Evolutionary conservation across 139 green algal genomes (phyloP), one percentile per base, ranked within the genome.

Genomic region (Diplosphaera chodatii): DNA sequence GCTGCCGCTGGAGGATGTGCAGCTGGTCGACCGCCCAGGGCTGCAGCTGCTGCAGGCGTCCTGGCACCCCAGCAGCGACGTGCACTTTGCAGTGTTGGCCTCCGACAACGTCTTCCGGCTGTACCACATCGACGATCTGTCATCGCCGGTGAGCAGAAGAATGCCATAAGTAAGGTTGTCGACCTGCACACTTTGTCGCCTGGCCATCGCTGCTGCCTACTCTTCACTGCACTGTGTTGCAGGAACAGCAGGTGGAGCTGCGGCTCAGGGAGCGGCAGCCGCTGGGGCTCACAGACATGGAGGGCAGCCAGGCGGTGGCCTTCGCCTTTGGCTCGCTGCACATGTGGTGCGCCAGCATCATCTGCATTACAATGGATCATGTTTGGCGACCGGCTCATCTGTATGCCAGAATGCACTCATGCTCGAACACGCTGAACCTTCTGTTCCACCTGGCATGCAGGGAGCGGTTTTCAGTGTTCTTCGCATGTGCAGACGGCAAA

Each of bases 211-310:
- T n/a, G n/a, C n/a, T n/a, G n/a, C n/a, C n/a, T n/a, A n/a, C n/a
- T n/a, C n/a, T n/a, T n/a, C n/a, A n/a, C 37, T 48, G 37, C 37
- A 48, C 10, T 6, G 6, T 68, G 32, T 31, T 82, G 48, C 68
- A 79, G 22, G 82, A 87, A 69, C 82, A 87, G 69, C 83, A 70
- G 10, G 83, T 87, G 69, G 76, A 87, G 69, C 80, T 87, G 62
- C 72, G 77, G 40, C 62, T 71, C 37, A 3, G 48, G 66, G 48
- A 71, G 71, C 67, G 48, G 78, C 3, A 41, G 78, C 25, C 48
- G 48, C 48, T 83, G 29, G 72, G 64, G 5, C 68, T 75, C 37
- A 63, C 48, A 13, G 32, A 30, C 25, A 32, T n/a, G 20, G 48
- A n/a, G 34, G 68, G 69, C n/a, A 31, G 41, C 0, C 69, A 65